These are phyloP conservation scores for Sugiyamaella mastotermitis DNA, from an alignment of 805 yeast species.

Conservation along the genomic window DNA sequence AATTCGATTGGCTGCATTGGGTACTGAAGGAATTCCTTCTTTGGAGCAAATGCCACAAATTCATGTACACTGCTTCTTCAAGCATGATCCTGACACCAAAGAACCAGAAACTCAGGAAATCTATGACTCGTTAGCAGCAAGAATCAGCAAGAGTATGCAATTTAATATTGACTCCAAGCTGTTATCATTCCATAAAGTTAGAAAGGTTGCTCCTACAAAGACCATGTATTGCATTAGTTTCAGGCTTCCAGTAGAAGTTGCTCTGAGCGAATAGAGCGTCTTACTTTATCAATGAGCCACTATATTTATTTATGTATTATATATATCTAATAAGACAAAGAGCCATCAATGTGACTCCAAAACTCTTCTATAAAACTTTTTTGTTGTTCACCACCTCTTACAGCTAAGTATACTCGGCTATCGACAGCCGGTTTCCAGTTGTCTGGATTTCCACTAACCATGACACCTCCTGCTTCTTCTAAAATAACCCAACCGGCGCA, in stretches of 20 bases:
- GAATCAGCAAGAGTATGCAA: conserved; percentile 42
- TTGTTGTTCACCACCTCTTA: conserved; percentile 48
- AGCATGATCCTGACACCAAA: conserved; percentile 67
- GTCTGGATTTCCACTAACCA: conserved; percentile 50
- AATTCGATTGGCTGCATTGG: conserved; percentile 13
- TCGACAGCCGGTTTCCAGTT: conserved; percentile 46
- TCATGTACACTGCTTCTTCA: conserved; percentile 90
- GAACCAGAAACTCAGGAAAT: conserved; percentile 68
- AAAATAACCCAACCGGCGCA: conserved; percentile 63
- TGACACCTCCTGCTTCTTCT: conserved; percentile 51
- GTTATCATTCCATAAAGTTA: conserved; percentile 70
- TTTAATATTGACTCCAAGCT: conserved; percentile 40
- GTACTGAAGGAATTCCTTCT: conserved; percentile 6
- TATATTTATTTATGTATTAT: too few relatives aligned
- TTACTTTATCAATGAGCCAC: too few relatives aligned
- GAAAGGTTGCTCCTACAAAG: conserved; percentile 94
- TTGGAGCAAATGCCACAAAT: conserved; percentile 51
- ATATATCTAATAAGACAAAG: conserved; percentile 33
- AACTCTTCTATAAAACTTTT: conserved; percentile 41
- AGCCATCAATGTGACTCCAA: conserved; percentile 46
- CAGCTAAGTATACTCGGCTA: conserved; percentile 49
- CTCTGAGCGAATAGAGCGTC: too few relatives aligned
- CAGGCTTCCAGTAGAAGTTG: conserved; percentile 42
- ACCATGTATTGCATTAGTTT: conserved; percentile 92
- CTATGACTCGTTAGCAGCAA: conserved; percentile 55